Evolutionary conservation across 371 early-diverging fungal genomes (phyloP).

Genomic region (Nematocida ausubeli): DNA sequence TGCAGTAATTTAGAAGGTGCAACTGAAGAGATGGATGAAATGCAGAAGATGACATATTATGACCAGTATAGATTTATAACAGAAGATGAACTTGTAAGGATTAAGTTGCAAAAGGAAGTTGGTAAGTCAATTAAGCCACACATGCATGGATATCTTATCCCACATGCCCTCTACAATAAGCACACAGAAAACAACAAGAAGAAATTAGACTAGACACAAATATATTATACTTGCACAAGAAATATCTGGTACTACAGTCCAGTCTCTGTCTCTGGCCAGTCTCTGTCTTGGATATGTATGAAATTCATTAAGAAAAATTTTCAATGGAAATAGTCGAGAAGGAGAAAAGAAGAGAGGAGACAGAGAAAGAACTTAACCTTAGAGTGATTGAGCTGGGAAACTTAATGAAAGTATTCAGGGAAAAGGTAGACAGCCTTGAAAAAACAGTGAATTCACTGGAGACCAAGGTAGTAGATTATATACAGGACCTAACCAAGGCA

Average conservation of each 20-base stretch:
- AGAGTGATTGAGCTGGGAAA: constrained; percentile 14
- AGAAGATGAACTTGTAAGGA: constrained; percentile 3
- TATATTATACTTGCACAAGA: background rate
- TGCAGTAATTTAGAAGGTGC: constrained; percentile 68
- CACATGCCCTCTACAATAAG: constrained; percentile 11
- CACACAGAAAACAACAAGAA: background rate
- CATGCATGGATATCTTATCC: constrained; percentile 49
- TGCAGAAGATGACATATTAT: constrained; percentile 39
- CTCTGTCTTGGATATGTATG: constrained; percentile 3
- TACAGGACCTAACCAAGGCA: constrained; percentile 28
- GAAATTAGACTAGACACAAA: background rate
- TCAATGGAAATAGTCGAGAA: background rate
- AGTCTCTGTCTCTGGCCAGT: too few species aligned
- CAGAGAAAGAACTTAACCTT: constrained; percentile 5
- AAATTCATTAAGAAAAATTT: constrained; percentile 42
- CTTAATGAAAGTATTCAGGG: constrained; percentile 40
- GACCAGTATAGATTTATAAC: constrained; percentile 40
- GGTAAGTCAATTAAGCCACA: constrained; percentile 45
- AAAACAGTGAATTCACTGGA: constrained; percentile 41
- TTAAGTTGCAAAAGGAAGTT: constrained; percentile 21
- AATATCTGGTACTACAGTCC: too few species aligned
- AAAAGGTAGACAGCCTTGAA: constrained; percentile 37
- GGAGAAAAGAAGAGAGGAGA: constrained; percentile 24
- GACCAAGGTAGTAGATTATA: constrained; percentile 14
- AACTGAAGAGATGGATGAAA: constrained; percentile 45